Evolutionary conservation across 768 basidiomycete species (phyloP).

Genomic region (Amanita muscaria): DNA sequence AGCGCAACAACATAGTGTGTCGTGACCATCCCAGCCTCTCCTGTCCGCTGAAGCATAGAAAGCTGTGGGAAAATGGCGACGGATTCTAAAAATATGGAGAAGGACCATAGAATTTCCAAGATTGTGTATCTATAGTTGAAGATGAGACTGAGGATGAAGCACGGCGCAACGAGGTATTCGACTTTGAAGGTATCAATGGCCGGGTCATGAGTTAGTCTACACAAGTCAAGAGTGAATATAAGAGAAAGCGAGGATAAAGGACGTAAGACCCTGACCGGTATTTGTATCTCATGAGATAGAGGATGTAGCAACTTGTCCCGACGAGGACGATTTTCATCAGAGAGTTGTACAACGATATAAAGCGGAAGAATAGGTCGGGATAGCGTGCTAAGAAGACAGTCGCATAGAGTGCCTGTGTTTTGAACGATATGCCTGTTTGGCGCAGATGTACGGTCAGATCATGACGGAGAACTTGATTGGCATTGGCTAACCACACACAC

Average conservation of each 20-base stretch:
- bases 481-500: conserved; percentile 31
- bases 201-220: conserved; percentile 91
- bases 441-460: no score
- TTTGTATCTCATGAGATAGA: conserved; percentile 86
- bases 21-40: conserved; percentile 95
- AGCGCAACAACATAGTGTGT: conserved; percentile 95
- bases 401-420: conserved; percentile 89
- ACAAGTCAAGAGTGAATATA: conserved; percentile 1
- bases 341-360: conserved; percentile 86
- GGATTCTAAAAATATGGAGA: conserved; percentile 94
- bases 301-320: conserved; percentile 74
- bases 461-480: no score
- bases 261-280: conserved; percentile 58
- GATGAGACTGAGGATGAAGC: conserved; percentile 65
- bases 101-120: conserved; percentile 83
- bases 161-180: conserved; percentile 85
- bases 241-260: not conserved
- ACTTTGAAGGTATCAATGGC: conserved; percentile 93
- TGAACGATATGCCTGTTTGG: conserved; percentile 98
- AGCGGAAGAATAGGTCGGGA: conserved; percentile 77
- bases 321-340: conserved; percentile 97
- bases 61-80: conserved; percentile 95
- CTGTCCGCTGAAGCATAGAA: conserved; percentile 95
- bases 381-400: conserved; percentile 87
- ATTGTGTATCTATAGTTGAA: conserved; percentile 82